Evolutionary conservation across 2,329 filamentous ascomycete species (phyloP).

Genomic region (Trichoderma breve): DNA sequence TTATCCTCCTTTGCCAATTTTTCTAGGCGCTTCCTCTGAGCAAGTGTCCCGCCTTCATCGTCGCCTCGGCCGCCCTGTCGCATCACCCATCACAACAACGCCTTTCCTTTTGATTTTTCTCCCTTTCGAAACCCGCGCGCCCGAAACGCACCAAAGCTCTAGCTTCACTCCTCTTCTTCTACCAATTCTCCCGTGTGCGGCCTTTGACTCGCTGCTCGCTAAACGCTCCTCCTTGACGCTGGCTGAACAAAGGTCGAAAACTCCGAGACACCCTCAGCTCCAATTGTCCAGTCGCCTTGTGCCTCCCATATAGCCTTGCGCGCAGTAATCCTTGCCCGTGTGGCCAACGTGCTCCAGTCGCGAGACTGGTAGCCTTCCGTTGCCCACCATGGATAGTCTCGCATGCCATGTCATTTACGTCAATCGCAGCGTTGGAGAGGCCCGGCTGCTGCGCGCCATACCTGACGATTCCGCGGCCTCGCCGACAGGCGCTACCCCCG

Average conservation of each 20-base stretch:
- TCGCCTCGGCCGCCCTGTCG: slow-evolving; percentile 19
- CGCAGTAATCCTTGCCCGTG: slow-evolving; percentile 30
- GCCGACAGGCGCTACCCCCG: slow-evolving; percentile 25
- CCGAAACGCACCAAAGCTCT: background rate
- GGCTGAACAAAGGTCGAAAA: background rate
- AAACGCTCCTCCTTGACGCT: background rate
- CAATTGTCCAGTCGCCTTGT: slow-evolving; percentile 12
- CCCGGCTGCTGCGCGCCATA: slow-evolving; percentile 42
- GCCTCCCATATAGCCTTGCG: slow-evolving; percentile 17
- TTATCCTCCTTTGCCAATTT: background rate
- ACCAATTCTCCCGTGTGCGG: background rate
- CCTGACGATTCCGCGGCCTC: slow-evolving; percentile 21
- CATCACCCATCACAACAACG: slow-evolving; percentile 10
- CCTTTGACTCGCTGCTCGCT: background rate
- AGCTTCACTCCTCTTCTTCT: background rate
- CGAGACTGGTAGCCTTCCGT: slow-evolving; percentile 58
- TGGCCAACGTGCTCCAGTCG: slow-evolving; percentile 59
- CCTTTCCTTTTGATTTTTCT: slow-evolving; percentile 6
- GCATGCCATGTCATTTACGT: slow-evolving; percentile 61
- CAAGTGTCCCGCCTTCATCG: slow-evolving; percentile 8
- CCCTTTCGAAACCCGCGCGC: slow-evolving; percentile 1
- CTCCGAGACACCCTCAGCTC: slow-evolving; percentile 4
- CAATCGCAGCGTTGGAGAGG: slow-evolving; percentile 51
- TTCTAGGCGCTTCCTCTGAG: background rate
- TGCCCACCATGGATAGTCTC: slow-evolving; percentile 56